Percentiles rank a stretch among this genome's conserved stretches.
phyloP scores from a whole-genome alignment of 225 moss, liverwort and hornwort genomes.

The Thuidium tamariscinum region DNA sequence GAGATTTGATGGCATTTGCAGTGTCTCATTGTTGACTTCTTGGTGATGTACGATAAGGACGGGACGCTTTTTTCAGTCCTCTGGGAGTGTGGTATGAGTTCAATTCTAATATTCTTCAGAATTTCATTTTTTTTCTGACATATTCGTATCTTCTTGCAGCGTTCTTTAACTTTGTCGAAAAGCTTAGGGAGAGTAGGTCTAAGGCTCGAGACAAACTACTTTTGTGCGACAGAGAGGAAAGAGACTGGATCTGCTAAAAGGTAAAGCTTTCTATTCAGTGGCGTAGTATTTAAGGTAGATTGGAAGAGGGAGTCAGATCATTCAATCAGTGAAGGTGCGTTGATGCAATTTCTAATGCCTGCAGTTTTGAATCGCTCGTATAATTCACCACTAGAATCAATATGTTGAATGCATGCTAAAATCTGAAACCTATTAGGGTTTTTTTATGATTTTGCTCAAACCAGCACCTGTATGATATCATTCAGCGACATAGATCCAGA shows the following conservation, averaged over 20 bases:
- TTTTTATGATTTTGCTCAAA: neutral
- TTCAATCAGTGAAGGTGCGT: slow-evolving; percentile 6
- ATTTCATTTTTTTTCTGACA: slow-evolving; percentile 4
- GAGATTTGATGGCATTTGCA: neutral
- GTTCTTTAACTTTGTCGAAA: slow-evolving; percentile 64
- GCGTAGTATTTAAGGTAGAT: neutral
- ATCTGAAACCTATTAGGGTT: neutral
- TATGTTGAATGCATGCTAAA: neutral
- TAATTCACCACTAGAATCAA: neutral
- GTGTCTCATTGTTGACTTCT: neutral
- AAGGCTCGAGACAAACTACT: slow-evolving; percentile 9
- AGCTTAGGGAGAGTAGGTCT: slow-evolving; percentile 48
- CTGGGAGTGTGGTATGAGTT: neutral
- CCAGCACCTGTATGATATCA: neutral
- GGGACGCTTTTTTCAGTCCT: neutral
- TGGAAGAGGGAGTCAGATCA: neutral
- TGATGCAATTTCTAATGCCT: neutral
- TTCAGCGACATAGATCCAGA: neutral
- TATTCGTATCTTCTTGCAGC: slow-evolving; percentile 36
- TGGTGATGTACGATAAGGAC: neutral
- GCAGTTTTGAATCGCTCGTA: neutral
- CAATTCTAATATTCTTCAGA: neutral
- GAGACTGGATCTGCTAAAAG: neutral
- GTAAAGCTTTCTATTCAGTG: neutral
- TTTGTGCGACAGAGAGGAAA: neutral